These are phyloP conservation scores for Pseudozyma hubeiensis DNA, from an alignment of 1,284 basidiomycete genomes.

Conservation along the genomic window DNA sequence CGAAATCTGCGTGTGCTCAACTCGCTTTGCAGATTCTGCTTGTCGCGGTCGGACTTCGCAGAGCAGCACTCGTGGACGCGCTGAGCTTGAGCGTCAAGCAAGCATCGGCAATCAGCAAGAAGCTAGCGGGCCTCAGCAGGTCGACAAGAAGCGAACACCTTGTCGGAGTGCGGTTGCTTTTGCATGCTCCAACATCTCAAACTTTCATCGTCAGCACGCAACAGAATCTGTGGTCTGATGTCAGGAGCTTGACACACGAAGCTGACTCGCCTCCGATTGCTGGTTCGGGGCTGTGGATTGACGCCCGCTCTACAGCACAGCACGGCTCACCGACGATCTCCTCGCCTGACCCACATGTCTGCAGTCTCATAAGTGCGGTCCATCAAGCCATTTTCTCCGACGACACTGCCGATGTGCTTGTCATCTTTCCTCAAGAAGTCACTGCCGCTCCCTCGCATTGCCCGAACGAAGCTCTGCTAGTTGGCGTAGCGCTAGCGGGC, in stretches of 20 bases:
- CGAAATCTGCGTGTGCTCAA: slow-evolving; percentile 19
- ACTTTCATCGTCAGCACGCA: slow-evolving; percentile 20
- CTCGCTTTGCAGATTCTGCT: slow-evolving; percentile 25
- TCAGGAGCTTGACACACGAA: background rate
- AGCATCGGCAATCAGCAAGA: slow-evolving; percentile 14
- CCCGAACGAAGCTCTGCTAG: slow-evolving; percentile 12
- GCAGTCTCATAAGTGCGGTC: slow-evolving; percentile 5
- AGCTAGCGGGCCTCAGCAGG: background rate
- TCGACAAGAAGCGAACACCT: background rate
- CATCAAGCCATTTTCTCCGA: background rate
- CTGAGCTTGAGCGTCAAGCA: slow-evolving; percentile 15
- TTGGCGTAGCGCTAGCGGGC: slow-evolving; percentile 27
- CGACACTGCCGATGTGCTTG: slow-evolving; percentile 1
- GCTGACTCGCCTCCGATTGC: background rate
- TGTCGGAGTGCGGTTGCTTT: slow-evolving; percentile 9
- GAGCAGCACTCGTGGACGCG: slow-evolving; percentile 31
- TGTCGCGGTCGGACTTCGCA: slow-evolving; percentile 19
- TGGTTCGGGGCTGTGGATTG: slow-evolving; percentile 6
- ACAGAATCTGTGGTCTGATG: slow-evolving; percentile 18
- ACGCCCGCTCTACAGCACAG: slow-evolving; percentile 7
- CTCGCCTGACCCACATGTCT: slow-evolving; percentile 13
- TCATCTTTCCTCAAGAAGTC: background rate
- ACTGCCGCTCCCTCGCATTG: background rate
- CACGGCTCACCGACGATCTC: slow-evolving; percentile 11
- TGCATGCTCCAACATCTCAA: slow-evolving; percentile 22